phyloP scores from a whole-genome alignment of 371 early-diverging fungal genomes.

The Circinella umbellata region DNA sequence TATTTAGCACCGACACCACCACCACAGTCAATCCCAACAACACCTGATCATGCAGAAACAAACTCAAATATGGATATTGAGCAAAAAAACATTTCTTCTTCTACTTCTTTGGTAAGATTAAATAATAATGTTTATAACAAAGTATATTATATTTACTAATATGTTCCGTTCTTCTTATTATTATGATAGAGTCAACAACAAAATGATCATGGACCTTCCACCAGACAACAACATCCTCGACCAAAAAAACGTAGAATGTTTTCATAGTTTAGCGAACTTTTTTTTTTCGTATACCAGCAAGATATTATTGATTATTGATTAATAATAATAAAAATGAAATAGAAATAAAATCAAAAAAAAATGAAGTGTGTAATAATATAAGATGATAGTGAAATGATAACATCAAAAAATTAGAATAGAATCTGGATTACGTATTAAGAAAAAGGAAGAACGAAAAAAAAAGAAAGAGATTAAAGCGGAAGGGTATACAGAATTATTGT shows the following conservation, averaged over 20 bases:
- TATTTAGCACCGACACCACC: no score
- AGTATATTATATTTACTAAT: no score
- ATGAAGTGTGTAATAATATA: neutral
- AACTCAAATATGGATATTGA: neutral
- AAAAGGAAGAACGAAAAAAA: neutral
- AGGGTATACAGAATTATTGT: neutral
- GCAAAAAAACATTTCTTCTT: neutral
- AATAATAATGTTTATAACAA: no score
- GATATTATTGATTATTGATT: neutral
- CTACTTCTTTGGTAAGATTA: no score
- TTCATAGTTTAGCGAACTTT: neutral
- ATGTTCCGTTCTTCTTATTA: no score
- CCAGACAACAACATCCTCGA: neutral
- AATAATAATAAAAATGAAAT: neutral
- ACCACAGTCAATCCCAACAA: neutral
- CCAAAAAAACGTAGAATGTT: neutral
- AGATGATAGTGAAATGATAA: no score
- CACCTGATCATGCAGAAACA: neutral
- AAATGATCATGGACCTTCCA: no score
- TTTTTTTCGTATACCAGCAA: no score
- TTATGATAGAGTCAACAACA: no score
- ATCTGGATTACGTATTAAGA: neutral
- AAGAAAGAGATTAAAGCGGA: neutral
- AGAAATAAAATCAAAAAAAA: neutral
- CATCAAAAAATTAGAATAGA: no score